A percentile compares a stretch with the other conserved stretches of the same genome.
phyloP scores from a whole-genome alignment of 768 basidiomycete genomes.

The Solioccasus polychromus region DNA sequence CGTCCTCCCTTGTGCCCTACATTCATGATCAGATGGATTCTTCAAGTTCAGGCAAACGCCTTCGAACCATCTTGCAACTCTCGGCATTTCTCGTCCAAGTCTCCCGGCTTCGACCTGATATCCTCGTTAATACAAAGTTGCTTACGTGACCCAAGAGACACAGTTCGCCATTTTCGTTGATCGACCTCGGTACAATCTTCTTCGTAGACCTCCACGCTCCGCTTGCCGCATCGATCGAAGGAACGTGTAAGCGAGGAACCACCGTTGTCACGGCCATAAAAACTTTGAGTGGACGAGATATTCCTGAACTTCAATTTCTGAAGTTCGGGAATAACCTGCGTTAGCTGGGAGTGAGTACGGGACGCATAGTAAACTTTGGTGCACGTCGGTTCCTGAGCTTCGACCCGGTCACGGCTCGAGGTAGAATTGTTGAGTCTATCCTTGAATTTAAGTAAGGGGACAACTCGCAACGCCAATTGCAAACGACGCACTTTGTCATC shows the following conservation, averaged over 20 bases:
- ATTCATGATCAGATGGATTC: conserved; percentile 2
- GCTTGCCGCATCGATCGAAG: conserved; percentile 13
- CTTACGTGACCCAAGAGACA: conserved; percentile 87
- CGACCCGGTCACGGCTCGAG: conserved; percentile 6
- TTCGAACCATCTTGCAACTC: conserved; percentile 66
- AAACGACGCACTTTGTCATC: conserved; percentile 64
- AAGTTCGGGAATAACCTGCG: conserved; percentile 87
- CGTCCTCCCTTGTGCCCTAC: conserved; percentile 63
- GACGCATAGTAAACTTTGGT: conserved; percentile 93
- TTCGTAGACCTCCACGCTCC: conserved; percentile 23
- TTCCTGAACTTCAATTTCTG: conserved; percentile 59
- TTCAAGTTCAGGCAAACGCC: not conserved
- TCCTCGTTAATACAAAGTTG: conserved; percentile 92
- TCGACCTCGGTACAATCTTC: conserved; percentile 23
- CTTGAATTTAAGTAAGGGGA: not conserved
- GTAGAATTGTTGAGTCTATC: conserved; percentile 15
- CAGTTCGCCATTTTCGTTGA: conserved; percentile 47
- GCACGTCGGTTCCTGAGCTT: conserved; percentile 51
- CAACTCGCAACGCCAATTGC: no score
- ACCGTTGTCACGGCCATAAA: conserved; percentile 6
- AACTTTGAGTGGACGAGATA: conserved; percentile 13
- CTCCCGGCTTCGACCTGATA: conserved; percentile 56
- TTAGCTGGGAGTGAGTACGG: conserved; percentile 91
- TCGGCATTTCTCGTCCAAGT: conserved; percentile 86
- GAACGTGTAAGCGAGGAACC: not conserved